Base-by-base conservation (phyloP, 441 rosid genomes). In the Populus tomentosa region DNA sequence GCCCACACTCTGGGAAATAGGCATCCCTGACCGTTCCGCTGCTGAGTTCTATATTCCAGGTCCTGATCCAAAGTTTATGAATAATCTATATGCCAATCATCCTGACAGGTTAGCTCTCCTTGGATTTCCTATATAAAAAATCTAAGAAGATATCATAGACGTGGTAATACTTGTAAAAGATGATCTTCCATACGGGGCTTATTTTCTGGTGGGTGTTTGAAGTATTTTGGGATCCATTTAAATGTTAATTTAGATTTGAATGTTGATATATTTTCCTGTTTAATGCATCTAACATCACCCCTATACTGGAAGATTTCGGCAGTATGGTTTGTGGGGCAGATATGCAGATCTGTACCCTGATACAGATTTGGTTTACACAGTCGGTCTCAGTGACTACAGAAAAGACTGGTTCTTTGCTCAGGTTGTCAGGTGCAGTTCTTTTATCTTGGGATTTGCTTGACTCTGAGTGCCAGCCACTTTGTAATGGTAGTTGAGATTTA, bases 1-100 rank as follows among this genome's bases (percentile, higher is more conserved):
- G 14, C 92, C 96, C 26, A 94, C 99, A 0, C 38, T 96, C 73
- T 96, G 98, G 99, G 99, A 96, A 81, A 94, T 96, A 35, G 99
- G 98, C 72, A 79, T 86, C 73, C 96, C 98, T 61, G 90, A 92
- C 83, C 92, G 97, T 71, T 87, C 94, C 64, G 95, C 98, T n/a
- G 92, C 92, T 30, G 92, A 94, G 71, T 96, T 90, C 80, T 90
- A 82, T 75, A 80, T 94, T 77, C 99, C 98, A 6, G 96, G 91
- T 78, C 97, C 98, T 5, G 85, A 94, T 78, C 89, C 91, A 0
- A 82, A 75, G 35, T 88, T 86, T 75, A 75, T 90, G 70, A 96
- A 94, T 75, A 92, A 84, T 66, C 85, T 91, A 67, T 90, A 85
- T 71, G 50, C 93, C 73, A 85, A 88, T 79, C 97, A 92, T 83